Percentiles rank a stretch among this genome's conserved stretches.
phyloP scores from a whole-genome alignment of 805 yeast species.

The Saturnispora galanensis region DNA sequence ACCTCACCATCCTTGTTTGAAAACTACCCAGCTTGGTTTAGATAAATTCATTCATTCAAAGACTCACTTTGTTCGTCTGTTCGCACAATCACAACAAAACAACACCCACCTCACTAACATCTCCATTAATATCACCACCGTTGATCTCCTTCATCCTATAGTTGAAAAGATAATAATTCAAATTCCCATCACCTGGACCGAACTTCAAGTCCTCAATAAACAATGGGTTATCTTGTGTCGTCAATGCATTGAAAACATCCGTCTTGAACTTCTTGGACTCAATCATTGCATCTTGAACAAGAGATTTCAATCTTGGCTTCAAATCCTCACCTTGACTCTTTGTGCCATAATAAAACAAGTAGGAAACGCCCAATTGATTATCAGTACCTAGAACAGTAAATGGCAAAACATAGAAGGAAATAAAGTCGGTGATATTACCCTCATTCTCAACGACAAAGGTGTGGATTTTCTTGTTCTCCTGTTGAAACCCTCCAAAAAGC shows the following conservation, averaged over 20 bases:
- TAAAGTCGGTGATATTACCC: conserved; percentile 73
- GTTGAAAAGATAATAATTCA: conserved; percentile 87
- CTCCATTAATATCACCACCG: conserved; percentile 46
- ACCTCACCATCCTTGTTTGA: too few species aligned
- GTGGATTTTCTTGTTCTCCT: conserved; percentile 45
- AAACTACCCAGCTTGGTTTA: too few species aligned
- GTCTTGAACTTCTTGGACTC: conserved; percentile 57
- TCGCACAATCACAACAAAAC: conserved; percentile 51
- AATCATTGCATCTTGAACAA: conserved; percentile 36
- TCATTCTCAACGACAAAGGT: conserved; percentile 62
- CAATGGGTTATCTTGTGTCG: conserved; percentile 80
- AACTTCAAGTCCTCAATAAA: conserved; percentile 78
- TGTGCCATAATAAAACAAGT: conserved; percentile 82
- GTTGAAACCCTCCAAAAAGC: conserved; percentile 46
- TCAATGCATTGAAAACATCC: conserved; percentile 90
- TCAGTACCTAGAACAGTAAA: conserved; percentile 73
- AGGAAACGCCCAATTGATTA: conserved; percentile 72
- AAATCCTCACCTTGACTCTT: conserved; percentile 27
- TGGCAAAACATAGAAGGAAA: conserved; percentile 83
- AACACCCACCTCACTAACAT: conserved; percentile 79
- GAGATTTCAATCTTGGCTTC: conserved; percentile 15
- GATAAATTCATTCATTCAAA: neutral
- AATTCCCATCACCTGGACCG: conserved; percentile 87
- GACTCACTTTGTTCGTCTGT: neutral
- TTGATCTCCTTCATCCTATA: conserved; percentile 70